Percentiles rank a stretch among this genome's conserved stretches.
Evolutionary conservation across 768 basidiomycete species (phyloP).

Genomic region (Suillus subluteus): DNA sequence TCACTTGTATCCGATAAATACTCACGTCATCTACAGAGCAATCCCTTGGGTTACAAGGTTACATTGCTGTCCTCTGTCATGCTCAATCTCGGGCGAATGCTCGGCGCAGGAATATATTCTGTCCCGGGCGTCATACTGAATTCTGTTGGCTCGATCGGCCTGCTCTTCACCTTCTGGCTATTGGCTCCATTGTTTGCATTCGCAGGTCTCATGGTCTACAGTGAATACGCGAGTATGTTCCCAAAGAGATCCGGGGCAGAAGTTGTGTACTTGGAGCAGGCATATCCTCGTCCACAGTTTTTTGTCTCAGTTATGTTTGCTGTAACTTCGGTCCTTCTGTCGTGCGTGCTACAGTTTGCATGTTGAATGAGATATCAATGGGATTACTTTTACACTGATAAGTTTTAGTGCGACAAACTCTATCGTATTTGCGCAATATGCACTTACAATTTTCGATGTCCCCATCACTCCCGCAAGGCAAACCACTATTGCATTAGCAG

Average conservation of each 20-base stretch:
- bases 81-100: constrained; percentile 12
- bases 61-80: constrained; percentile 10
- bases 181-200: constrained; percentile 9
- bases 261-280: constrained; percentile 45
- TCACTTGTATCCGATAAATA: not conserved
- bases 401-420: constrained; percentile 27
- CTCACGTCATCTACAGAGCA: constrained; percentile 1
- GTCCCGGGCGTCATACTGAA: constrained; percentile 8
- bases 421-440: constrained; percentile 32
- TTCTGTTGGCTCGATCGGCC: constrained; percentile 9
- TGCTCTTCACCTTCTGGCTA: constrained; percentile 8
- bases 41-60: constrained; percentile 13
- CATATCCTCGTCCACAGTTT: constrained; percentile 23
- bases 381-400: not conserved
- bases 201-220: constrained; percentile 26
- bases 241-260: constrained; percentile 53
- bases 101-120: constrained; percentile 21
- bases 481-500: constrained; percentile 25
- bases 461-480: constrained; percentile 23
- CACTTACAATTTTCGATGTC: constrained; percentile 21
- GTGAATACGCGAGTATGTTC: constrained; percentile 51
- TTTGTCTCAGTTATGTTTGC: constrained; percentile 49
- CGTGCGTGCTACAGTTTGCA: constrained; percentile 18
- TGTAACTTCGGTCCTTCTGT: constrained; percentile 32
- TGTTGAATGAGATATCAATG: not conserved